Conservation (phyloP, 192 early-diverging fungal species). For the Linnemannia schmuckeri region DNA sequence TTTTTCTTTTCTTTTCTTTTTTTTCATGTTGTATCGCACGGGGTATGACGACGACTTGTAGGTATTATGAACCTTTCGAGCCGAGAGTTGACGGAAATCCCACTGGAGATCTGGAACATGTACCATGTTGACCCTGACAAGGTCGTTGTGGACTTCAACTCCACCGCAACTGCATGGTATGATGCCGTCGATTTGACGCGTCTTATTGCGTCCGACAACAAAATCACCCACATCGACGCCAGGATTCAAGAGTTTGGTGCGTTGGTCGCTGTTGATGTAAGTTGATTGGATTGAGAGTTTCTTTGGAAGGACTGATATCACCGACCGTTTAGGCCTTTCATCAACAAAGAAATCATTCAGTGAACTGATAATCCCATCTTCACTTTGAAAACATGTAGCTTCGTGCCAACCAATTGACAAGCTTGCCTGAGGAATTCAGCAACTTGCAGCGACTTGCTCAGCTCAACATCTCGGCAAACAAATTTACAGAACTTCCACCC, state of each 20-base stretch:
- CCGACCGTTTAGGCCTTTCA: no score
- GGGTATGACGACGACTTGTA: not conserved
- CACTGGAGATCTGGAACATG: conserved; percentile 68
- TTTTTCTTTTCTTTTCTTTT: not conserved
- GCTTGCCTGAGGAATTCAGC: conserved; percentile 56
- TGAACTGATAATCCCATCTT: not conserved
- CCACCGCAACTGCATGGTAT: conserved; percentile 60
- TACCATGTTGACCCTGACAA: conserved; percentile 66
- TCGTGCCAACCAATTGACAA: conserved; percentile 60
- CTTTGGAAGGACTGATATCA: no score
- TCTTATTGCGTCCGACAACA: conserved; percentile 66
- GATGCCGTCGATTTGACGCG: conserved; percentile 65
- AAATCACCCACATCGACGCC: conserved; percentile 57
- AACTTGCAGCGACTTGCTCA: conserved; percentile 47
- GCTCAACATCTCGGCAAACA: conserved; percentile 62
- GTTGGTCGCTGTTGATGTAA: conserved; percentile 63
- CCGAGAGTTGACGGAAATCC: conserved; percentile 60
- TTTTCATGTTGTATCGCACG: not conserved
- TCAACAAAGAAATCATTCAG: not conserved
- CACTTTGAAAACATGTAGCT: conserved; percentile 38
- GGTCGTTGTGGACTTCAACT: conserved; percentile 64
- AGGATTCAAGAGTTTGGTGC: conserved; percentile 67
- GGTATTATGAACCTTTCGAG: conserved; percentile 66
- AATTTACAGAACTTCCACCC: conserved; percentile 56
- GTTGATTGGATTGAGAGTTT: not conserved